Evolutionary conservation across 225 moss, liverwort and hornwort species (phyloP), one percentile per base, ranked within the genome.

Genomic region (Marchantia paleacea): DNA sequence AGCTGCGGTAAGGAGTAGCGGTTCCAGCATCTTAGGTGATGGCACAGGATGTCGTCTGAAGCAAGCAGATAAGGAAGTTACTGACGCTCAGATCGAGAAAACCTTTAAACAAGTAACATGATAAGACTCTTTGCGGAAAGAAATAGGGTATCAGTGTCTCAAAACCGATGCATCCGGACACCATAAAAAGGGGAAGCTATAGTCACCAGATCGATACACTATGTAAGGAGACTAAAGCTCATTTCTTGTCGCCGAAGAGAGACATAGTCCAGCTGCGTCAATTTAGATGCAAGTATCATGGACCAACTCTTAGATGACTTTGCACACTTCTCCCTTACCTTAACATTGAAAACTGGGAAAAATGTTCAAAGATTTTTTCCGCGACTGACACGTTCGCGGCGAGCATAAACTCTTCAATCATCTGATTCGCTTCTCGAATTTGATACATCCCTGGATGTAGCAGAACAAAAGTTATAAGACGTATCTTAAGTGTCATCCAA

Each of bases 361-460:
- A 99, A 60, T 92, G 90, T 71, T 89, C 87, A 86, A 95, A 83
- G 73, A 99, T 99, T 87, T 90, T 95, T 77, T 87, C 90, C 31
- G 99, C 95, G 10, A 99, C 99, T 62, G 99, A 91, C 70, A 99
- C 94, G 76, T 99, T 99, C 78, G 99, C 99, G 78, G 95, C 93
- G 83, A 99, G 95, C 99, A 99, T 99, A 57, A 99, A 99, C 83
- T 99, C 99, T 87, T 99, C 99, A 69, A 99, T 95, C 99, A 99
- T 99, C 73, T 95, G 95, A 83, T 99, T 99, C n/a, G 99, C 92
- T 89, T 99, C 99, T 80, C 94, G 93, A 22, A 99, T 92, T 92
- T 99, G 95, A 88, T 99, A 99, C 97, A 99, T 99, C 52, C 95
- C 97, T 99, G 83, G 54, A 88, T 77, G 68, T 9, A 4, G 39